Evolutionary conservation across 2,329 filamentous ascomycete genomes (phyloP), one percentile per base, ranked within the genome.

Genomic region (Calonectria crousiana): DNA sequence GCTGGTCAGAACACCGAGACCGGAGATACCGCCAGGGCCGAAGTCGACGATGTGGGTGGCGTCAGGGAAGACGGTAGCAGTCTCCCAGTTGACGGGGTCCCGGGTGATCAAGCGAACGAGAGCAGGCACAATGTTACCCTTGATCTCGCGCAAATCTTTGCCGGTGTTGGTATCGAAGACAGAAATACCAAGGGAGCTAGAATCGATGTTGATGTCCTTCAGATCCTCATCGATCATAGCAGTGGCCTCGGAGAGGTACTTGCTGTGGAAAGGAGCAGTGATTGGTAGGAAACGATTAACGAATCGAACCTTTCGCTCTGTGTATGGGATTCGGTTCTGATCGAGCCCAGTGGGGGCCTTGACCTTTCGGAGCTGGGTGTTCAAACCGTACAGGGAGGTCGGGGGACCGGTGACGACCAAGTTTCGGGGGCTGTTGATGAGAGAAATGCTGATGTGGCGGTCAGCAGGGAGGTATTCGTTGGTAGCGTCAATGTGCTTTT

Each of bases 331-430:
- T 74, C 96, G 92, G 78, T 94, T 98, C 86, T 99, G 97, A 83
- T 99, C 97, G 49, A 99, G 89, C 53, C 97, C 97, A n/a, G 97
- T 98, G 6, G 97, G 94, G 2, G 97, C 96, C 89, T 98, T 99
- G 84, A 98, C 95, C 87, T 98, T 99, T 81, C 97, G 94, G 69
- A 99, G 89, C 83, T 97, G 95, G 62, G 98, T 89, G 84, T 99
- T 99, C 51, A 99, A 90, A 90, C 97, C 97, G 83, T 98, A 98
- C 14, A 99, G 89, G 2, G 97, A 98, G 78, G 98, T 95, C 2
- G 97, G 97, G 70, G 97, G 97, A 68, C 97, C 97, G 52, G 97
- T 98, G 18, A 99, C 95, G 64, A 99, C 97, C 82, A 98, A 93
- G 85, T 98, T 99, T 73, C 97, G 93, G 18, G 96, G 95, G 86